Percentiles rank a stretch among this genome's conserved stretches.
Conservation (phyloP, 257 asterid species). For the Rehmannia glutinosa region DNA sequence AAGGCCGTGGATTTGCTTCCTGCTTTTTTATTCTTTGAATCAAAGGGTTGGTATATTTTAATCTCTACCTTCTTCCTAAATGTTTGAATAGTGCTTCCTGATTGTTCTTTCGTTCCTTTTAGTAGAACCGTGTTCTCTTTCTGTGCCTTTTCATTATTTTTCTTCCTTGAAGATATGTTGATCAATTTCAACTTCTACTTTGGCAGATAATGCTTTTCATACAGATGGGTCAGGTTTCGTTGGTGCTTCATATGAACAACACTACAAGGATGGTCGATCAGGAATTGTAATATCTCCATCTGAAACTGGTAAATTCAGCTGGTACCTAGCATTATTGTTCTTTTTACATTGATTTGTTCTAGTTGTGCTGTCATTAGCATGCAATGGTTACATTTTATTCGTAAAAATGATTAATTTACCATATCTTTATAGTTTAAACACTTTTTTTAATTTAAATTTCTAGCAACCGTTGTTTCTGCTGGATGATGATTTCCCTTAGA, state of each 20-base stretch:
- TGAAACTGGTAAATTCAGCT: slow-evolving; percentile 33
- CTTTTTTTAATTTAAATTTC: too few relatives aligned
- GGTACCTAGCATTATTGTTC: neutral
- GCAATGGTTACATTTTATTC: too few relatives aligned
- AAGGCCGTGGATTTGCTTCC: slow-evolving; percentile 24
- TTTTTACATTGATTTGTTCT: slow-evolving; percentile 13
- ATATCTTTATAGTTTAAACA: too few relatives aligned
- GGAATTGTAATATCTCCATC: slow-evolving; percentile 17
- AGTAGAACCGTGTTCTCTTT: neutral
- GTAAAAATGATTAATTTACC: too few relatives aligned
- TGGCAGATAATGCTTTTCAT: slow-evolving; percentile 22
- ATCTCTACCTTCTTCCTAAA: slow-evolving; percentile 8
- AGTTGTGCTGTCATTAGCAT: too few relatives aligned
- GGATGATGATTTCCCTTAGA: too few relatives aligned
- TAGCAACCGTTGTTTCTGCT: too few relatives aligned
- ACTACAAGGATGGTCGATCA: slow-evolving; percentile 13
- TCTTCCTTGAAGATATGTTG: neutral
- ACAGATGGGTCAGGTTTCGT: slow-evolving; percentile 11
- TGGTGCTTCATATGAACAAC: slow-evolving; percentile 19
- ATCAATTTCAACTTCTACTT: neutral
- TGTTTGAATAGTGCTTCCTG: neutral
- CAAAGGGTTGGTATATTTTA: slow-evolving; percentile 42
- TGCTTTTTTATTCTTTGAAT: slow-evolving; percentile 18
- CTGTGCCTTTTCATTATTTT: neutral
- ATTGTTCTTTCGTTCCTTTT: neutral